A percentile compares a stretch with the other conserved stretches of the same genome.
phyloP scores from a whole-genome alignment of 768 basidiomycete genomes.

The Hericium coralloides region DNA sequence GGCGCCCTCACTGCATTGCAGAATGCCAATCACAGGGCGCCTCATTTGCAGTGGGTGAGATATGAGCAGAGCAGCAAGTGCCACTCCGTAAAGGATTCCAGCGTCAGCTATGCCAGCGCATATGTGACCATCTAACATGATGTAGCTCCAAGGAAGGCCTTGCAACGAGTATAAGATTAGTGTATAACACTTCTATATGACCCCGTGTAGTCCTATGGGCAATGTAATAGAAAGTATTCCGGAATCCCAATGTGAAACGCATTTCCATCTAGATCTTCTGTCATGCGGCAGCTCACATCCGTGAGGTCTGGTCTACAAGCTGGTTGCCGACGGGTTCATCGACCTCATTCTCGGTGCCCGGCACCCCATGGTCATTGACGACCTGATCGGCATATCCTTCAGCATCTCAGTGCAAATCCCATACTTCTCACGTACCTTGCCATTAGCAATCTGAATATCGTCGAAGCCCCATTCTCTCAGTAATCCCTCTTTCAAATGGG shows the following conservation, averaged over 20 bases:
- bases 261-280: background rate
- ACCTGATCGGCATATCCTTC: slow-evolving; percentile 34
- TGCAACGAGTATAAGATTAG: background rate
- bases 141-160: background rate
- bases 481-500: slow-evolving; percentile 48
- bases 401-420: background rate
- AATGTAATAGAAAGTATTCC: background rate
- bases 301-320: slow-evolving; percentile 10
- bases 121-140: slow-evolving; percentile 51
- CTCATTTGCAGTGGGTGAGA: slow-evolving; percentile 69
- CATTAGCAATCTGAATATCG: slow-evolving; percentile 51
- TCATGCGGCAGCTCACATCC: slow-evolving; percentile 3
- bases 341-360: slow-evolving; percentile 52
- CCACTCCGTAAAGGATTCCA: slow-evolving; percentile 60
- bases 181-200: background rate
- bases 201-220: background rate
- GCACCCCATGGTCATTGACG: slow-evolving; percentile 57
- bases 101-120: slow-evolving; percentile 95
- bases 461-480: slow-evolving; percentile 78
- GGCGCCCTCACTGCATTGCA: slow-evolving; percentile 62
- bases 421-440: slow-evolving; percentile 38
- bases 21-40: slow-evolving; percentile 20
- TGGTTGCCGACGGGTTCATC: slow-evolving; percentile 54
- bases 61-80: slow-evolving; percentile 92
- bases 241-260: background rate